A percentile compares a stretch with the other conserved stretches of the same genome.
Evolutionary conservation across 345 rosid genomes (phyloP).

Genomic region (Eucalyptus grandis): DNA sequence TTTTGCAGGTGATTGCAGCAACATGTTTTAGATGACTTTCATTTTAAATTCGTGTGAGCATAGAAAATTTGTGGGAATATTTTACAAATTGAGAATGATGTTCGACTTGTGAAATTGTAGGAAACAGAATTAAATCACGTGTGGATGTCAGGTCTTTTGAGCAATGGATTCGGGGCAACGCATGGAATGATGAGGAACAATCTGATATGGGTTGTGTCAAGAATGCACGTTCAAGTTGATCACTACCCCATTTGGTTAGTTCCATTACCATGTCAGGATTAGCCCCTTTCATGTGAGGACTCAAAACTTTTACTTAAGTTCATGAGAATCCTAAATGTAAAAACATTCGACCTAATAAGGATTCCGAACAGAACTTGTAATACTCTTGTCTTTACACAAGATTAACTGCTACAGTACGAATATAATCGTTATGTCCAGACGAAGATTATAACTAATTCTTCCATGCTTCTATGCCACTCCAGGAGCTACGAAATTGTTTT

Average conservation of each 20-base stretch:
- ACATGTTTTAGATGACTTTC: neutral
- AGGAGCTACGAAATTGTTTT: neutral
- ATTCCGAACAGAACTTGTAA: neutral
- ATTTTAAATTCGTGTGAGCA: neutral
- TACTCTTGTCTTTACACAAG: neutral
- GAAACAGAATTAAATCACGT: constrained; percentile 70
- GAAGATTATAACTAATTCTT: neutral
- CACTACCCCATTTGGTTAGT: constrained; percentile 54
- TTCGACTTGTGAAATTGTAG: neutral
- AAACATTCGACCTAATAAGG: neutral
- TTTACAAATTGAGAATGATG: neutral
- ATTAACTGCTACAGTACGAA: neutral
- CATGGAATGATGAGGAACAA: constrained; percentile 56
- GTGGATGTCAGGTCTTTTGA: constrained; percentile 66
- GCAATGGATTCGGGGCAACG: constrained; percentile 68
- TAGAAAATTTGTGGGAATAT: neutral
- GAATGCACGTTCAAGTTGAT: constrained; percentile 48
- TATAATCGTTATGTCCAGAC: neutral
- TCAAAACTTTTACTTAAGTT: neutral
- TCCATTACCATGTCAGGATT: neutral
- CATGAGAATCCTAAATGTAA: neutral
- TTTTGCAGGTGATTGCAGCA: constrained; percentile 33
- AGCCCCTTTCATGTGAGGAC: neutral
- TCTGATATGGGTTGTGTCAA: constrained; percentile 70
- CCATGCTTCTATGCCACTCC: neutral